Base-by-base conservation (phyloP, 441 rosid genomes). In the Euphorbia schlechtendalii region DNA sequence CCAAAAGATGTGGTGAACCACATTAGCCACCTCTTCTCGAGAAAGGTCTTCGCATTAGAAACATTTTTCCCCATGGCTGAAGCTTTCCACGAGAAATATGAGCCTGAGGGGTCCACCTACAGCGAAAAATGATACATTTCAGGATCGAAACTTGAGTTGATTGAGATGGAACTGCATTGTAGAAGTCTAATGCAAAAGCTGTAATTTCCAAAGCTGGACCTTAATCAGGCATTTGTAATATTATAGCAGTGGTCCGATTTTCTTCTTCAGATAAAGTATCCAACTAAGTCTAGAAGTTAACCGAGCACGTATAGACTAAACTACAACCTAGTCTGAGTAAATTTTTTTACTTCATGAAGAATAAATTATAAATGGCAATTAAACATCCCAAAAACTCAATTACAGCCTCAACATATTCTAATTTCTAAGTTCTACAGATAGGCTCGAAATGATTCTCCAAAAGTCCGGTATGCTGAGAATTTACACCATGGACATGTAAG, bases 61-160 rank as follows among this genome's bases (percentile, higher is more conserved):
- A 95, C 99, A 75, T 95, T 95, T 75, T 95, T 86, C 56, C 96
- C 99, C 99, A 92, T 89, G 38, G 98, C 99, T 15, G 97, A 95
- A 63, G 99, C 99, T 79, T 95, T 95, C 99, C 98, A 95, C 2
- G 98, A 95, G 81, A 95, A 95, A 76, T 95, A 95, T 24, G 99
- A 95, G 67, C 99, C 97, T 46, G 99, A 95, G 34, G 98, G 99
- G 69, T 95, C 99, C 67, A 95, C 97, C 99, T 91, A 71, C 22
- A 55, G 67, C 40, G 56, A 55, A 58, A 51, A 20, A 49, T 3
- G 4, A 49, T 54, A 70, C 6, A 70, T 1, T 11, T 1, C 4
- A 30, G 11, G 32, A 45, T 17, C 18, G 13, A 11, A 1, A 34
- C 14, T 14, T 17, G 28, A 18, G 30, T 12, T 66, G 15, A 27